Conservation (phyloP, 116 monocot genomes). For the Papilionanthe hybrid region DNA sequence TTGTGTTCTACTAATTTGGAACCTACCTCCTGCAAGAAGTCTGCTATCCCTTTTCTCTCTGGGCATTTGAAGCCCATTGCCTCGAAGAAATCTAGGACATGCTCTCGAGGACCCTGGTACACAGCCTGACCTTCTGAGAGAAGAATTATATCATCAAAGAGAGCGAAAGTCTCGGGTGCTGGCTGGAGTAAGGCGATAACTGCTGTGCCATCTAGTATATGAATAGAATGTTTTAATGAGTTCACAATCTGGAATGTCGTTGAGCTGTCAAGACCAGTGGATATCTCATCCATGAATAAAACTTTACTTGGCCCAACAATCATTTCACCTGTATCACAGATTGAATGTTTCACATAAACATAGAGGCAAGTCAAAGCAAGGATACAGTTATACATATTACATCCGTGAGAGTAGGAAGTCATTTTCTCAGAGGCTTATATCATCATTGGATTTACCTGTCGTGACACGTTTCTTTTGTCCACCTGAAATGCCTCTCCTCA, state of each 20-base stretch:
- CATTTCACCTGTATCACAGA: slow-evolving; percentile 37
- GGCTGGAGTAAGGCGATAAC: slow-evolving; percentile 47
- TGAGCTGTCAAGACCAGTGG: slow-evolving; percentile 55
- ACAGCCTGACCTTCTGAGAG: slow-evolving; percentile 43
- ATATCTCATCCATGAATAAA: slow-evolving; percentile 55
- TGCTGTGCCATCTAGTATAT: slow-evolving; percentile 44
- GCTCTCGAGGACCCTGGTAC: slow-evolving; percentile 45
- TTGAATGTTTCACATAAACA: not conserved
- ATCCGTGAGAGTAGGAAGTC: not conserved
- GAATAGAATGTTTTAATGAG: slow-evolving; percentile 36
- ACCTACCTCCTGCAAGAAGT: slow-evolving; percentile 52
- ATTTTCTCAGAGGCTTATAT: not conserved
- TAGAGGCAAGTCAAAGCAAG: not conserved
- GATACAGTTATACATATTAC: not conserved
- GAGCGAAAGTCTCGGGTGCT: slow-evolving; percentile 43
- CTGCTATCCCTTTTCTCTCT: slow-evolving; percentile 44
- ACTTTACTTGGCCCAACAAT: slow-evolving; percentile 45
- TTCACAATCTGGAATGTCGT: slow-evolving; percentile 53
- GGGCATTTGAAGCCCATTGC: slow-evolving; percentile 51
- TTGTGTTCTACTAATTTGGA: not conserved
- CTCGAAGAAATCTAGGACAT: slow-evolving; percentile 45
- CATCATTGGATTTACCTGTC: slow-evolving; percentile 28
- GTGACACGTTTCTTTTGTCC: slow-evolving; percentile 51
- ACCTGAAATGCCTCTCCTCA: slow-evolving; percentile 50
- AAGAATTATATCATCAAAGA: slow-evolving; percentile 48